These are phyloP conservation scores for Citrus mangshanensis DNA, from an alignment of 345 rosid genomes.

Conservation along the genomic window DNA sequence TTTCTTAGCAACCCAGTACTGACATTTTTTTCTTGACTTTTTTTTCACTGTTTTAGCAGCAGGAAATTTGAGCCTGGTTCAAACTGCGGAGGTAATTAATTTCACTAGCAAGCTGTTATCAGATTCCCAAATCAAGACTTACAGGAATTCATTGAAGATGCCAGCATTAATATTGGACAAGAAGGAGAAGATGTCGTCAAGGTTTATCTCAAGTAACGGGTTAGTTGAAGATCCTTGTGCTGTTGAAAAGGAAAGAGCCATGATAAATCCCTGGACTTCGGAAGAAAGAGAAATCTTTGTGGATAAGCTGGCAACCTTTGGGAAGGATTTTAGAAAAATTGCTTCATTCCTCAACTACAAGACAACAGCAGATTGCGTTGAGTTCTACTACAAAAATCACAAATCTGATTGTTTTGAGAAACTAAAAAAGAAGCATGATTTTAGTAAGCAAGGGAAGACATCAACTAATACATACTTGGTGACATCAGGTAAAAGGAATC, in stretches of 20 bases:
- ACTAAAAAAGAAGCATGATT: constrained; percentile 63
- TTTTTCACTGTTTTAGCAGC: constrained; percentile 30
- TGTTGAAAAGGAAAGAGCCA: constrained; percentile 76
- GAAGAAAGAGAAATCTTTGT: constrained; percentile 82
- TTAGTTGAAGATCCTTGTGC: constrained; percentile 90
- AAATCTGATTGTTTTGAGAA: constrained; percentile 87
- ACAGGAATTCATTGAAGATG: constrained; percentile 73
- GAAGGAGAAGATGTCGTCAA: constrained; percentile 57
- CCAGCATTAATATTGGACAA: constrained; percentile 84
- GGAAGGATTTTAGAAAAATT: constrained; percentile 85
- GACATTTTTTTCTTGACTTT: not conserved
- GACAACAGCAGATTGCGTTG: constrained; percentile 93
- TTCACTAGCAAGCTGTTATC: constrained; percentile 57
- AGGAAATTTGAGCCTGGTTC: constrained; percentile 53
- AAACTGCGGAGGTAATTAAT: constrained; percentile 46
- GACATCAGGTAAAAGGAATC: constrained; percentile 71
- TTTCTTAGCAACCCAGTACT: not conserved
- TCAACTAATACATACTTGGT: constrained; percentile 56
- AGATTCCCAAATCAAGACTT: constrained; percentile 42
- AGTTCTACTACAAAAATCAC: constrained; percentile 97
- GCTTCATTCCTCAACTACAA: constrained; percentile 84
- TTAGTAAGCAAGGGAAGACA: constrained; percentile 54
- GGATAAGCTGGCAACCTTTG: constrained; percentile 61
- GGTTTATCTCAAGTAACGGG: constrained; percentile 74
- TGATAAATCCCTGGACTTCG: constrained; percentile 85